phyloP scores from a whole-genome alignment of 208 protist species.

The Wallacemonas sp. region DNA sequence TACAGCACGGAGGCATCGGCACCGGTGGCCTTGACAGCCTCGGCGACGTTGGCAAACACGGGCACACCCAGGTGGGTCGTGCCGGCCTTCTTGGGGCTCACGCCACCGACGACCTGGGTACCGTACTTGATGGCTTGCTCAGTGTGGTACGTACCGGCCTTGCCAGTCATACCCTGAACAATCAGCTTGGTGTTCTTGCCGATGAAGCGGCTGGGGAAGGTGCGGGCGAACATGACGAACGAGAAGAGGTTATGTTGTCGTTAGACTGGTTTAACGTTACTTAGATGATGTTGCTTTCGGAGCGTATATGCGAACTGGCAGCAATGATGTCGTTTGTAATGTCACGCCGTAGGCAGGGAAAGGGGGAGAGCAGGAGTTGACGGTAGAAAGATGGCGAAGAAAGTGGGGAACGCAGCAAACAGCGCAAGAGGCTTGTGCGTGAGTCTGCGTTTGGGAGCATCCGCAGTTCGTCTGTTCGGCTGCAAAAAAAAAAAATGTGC shows the following conservation, averaged over 20 bases:
- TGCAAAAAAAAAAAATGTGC: no score
- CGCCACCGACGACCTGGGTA: conserved; percentile 98
- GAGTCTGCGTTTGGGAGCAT: no score
- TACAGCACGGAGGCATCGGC: conserved; percentile 97
- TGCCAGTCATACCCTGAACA: conserved; percentile 99
- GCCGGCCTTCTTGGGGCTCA: conserved; percentile 97
- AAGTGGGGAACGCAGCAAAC: not conserved
- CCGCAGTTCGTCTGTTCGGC: no score
- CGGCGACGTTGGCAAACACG: conserved; percentile 92
- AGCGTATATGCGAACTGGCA: not conserved
- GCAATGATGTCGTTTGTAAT: no score
- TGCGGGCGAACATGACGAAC: conserved; percentile 57
- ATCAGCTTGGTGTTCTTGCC: conserved; percentile 98
- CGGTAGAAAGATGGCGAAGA: not conserved
- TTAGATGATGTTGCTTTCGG: conserved; percentile 10
- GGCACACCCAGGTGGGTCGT: conserved; percentile 93
- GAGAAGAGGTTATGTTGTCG: not conserved
- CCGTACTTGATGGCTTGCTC: conserved; percentile 97
- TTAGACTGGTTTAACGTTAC: conserved; percentile 10
- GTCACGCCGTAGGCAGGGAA: not conserved
- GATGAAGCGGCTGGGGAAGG: conserved; percentile 68
- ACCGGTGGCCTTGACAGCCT: conserved; percentile 92
- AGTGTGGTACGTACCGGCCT: conserved; percentile 98
- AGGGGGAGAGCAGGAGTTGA: not conserved
- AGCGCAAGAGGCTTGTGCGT: no score